Conservation (phyloP, 768 basidiomycete genomes). For the Leccinum uliginosum region DNA sequence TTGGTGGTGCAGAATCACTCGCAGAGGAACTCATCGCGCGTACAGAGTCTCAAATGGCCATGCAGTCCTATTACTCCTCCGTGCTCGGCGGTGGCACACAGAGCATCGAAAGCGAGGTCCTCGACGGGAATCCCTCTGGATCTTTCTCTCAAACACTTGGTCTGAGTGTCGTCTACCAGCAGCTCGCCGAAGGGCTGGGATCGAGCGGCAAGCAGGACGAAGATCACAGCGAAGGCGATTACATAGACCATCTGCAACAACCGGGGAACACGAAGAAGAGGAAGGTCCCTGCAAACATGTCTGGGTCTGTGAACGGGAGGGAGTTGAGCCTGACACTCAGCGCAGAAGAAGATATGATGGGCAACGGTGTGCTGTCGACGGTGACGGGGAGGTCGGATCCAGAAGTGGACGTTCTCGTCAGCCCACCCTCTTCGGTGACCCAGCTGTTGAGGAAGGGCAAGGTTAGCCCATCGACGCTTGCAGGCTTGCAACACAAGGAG, state of each 20-base stretch:
- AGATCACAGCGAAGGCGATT: conserved; percentile 56
- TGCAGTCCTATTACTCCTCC: conserved; percentile 64
- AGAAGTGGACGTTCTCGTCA: conserved; percentile 19
- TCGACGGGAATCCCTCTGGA: conserved; percentile 17
- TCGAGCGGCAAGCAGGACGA: conserved; percentile 41
- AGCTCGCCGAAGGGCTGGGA: conserved; percentile 21
- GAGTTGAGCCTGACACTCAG: conserved; percentile 40
- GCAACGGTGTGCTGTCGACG: conserved; percentile 23
- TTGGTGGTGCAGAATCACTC: conserved; percentile 42
- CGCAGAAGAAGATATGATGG: conserved; percentile 38
- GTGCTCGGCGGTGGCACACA: conserved; percentile 43
- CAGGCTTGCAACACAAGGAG: conserved; percentile 74
- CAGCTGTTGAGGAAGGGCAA: conserved; percentile 36
- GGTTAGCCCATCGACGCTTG: conserved; percentile 57
- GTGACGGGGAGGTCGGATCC: conserved; percentile 22
- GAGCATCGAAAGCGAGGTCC: conserved; percentile 19
- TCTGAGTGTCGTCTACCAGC: conserved; percentile 26
- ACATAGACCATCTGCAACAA: conserved; percentile 65
- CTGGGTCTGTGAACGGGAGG: conserved; percentile 38
- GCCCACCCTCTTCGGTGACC: conserved; percentile 18
- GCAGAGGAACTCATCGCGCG: conserved; percentile 57
- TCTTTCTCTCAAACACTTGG: conserved; percentile 24
- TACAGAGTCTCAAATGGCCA: conserved; percentile 55
- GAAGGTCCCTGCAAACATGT: conserved; percentile 70
- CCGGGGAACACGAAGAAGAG: conserved; percentile 86